Conservation (phyloP, 345 rosid species). For the Psidium guajava region DNA sequence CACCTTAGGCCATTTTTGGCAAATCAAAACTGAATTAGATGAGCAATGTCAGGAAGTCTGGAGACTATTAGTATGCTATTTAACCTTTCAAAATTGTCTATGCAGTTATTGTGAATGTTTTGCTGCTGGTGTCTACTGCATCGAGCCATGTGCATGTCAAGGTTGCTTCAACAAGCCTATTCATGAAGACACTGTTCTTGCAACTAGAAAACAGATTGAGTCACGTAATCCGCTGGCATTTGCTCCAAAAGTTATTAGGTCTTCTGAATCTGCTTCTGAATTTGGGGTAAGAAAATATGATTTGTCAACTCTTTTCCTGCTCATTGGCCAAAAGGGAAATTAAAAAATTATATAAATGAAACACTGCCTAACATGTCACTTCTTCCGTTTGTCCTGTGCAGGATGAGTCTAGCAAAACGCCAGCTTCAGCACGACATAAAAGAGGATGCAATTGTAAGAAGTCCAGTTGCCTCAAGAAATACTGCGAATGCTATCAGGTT, state of each 20-base stretch:
- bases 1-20: not conserved
- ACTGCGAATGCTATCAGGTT: conserved; percentile 98
- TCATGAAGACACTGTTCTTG: conserved; percentile 93
- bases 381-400: conserved; percentile 8
- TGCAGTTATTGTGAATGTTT: conserved; percentile 98
- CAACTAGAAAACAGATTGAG: conserved; percentile 95
- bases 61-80: not conserved
- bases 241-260: conserved; percentile 94
- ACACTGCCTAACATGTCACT: not conserved
- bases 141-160: conserved; percentile 96
- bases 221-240: conserved; percentile 98
- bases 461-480: conserved; percentile 92
- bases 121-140: conserved; percentile 98
- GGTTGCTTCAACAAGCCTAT: conserved; percentile 97
- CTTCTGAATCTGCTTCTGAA: conserved; percentile 50
- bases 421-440: conserved; percentile 98
- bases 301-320: not conserved
- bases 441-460: conserved; percentile 99
- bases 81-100: not conserved
- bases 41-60: not conserved
- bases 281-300: conserved; percentile 35
- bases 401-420: conserved; percentile 87
- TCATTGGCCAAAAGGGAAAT: not conserved
- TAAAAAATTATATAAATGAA: not conserved
- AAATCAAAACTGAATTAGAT: not conserved